Conservation (phyloP, 176 grass and related monocot genomes). For the Rhipidocladum racemiflorum region DNA sequence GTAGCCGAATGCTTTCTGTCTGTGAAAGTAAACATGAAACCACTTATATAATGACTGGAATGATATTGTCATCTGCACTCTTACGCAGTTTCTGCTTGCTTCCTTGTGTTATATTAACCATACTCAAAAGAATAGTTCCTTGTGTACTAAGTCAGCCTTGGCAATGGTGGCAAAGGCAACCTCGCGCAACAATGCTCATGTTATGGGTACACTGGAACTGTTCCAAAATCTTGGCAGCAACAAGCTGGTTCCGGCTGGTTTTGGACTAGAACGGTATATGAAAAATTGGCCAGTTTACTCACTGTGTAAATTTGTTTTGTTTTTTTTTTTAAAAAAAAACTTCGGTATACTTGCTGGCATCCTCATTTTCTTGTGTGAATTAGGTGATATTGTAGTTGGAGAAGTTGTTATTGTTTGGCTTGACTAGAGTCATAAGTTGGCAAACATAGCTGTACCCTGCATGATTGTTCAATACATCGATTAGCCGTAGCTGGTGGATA, state of each 20-base stretch:
- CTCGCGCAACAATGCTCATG: background rate
- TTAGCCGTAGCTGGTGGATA: background rate
- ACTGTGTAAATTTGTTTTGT: background rate
- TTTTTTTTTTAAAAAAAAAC: background rate
- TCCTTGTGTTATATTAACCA: background rate
- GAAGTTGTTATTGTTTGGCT: background rate
- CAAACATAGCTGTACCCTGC: background rate
- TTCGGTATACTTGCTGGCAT: background rate
- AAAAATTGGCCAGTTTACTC: background rate
- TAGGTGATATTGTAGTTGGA: background rate
- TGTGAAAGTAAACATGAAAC: slow-evolving; percentile 38
- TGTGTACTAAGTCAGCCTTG: background rate
- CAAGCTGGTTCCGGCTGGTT: background rate
- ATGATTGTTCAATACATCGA: background rate
- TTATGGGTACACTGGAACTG: background rate
- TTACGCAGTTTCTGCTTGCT: background rate
- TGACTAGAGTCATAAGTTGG: background rate
- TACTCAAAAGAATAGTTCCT: background rate
- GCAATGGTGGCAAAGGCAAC: background rate
- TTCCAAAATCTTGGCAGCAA: background rate
- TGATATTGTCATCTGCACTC: background rate
- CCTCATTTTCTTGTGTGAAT: background rate
- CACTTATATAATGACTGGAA: slow-evolving; percentile 33
- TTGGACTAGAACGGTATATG: background rate
- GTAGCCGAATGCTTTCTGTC: slow-evolving; percentile 38